Conservation (phyloP, 495 filamentous ascomycete genomes). For the Penicillium ochrochloron region DNA sequence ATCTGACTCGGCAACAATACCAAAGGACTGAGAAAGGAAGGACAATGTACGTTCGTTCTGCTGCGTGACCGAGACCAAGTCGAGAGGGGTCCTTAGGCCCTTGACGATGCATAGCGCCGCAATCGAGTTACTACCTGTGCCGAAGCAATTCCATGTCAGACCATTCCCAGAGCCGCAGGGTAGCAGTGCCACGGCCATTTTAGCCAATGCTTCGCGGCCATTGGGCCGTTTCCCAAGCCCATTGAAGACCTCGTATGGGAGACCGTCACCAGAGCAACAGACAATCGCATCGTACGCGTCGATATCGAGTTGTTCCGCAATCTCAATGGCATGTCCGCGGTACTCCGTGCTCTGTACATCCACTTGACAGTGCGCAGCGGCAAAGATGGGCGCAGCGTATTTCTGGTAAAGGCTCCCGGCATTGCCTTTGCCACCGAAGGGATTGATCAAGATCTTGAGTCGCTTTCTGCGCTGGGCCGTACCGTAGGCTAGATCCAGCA, state of each 20-base stretch:
- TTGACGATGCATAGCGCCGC: conserved; percentile 86
- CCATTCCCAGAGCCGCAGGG: conserved; percentile 95
- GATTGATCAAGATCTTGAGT: conserved; percentile 88
- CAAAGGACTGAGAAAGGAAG: conserved; percentile 89
- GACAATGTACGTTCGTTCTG: conserved; percentile 71
- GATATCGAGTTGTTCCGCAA: conserved; percentile 78
- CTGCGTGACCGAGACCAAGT: conserved; percentile 88
- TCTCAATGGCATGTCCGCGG: conserved; percentile 76
- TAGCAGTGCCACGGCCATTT: conserved; percentile 84
- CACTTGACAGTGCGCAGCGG: conserved; percentile 76
- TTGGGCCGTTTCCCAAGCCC: conserved; percentile 78
- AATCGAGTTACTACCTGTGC: conserved; percentile 73
- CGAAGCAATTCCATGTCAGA: conserved; percentile 87
- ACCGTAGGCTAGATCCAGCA: conserved; percentile 76
- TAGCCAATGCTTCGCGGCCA: conserved; percentile 72
- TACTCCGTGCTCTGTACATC: conserved; percentile 76
- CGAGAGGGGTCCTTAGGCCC: conserved; percentile 77
- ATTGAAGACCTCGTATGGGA: conserved; percentile 95
- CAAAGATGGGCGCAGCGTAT: conserved; percentile 81
- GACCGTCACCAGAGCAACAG: conserved; percentile 89
- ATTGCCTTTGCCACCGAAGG: conserved; percentile 81
- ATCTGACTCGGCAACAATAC: conserved; percentile 88
- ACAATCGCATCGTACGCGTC: conserved; percentile 81
- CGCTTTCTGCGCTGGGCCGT: conserved; percentile 71
- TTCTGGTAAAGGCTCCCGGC: conserved; percentile 75